Evolutionary conservation across 352 stramenopile genomes (phyloP).

Genomic region (Pythium pyrilobum): DNA sequence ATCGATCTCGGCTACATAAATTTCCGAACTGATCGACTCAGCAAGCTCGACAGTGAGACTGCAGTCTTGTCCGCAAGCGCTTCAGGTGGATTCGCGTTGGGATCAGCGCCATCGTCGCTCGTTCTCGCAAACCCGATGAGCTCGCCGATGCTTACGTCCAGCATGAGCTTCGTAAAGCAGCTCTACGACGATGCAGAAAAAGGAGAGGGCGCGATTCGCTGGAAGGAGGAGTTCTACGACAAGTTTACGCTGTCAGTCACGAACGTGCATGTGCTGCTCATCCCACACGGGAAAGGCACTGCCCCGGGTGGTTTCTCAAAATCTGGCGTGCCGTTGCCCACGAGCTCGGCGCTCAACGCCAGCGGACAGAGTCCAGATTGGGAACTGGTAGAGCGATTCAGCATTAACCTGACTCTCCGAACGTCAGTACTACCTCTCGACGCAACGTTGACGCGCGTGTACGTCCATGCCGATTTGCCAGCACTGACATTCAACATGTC

Average conservation of each 20-base stretch:
- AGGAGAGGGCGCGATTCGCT: conserved; percentile 78
- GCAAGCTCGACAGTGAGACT: conserved; percentile 61
- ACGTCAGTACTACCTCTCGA: conserved; percentile 84
- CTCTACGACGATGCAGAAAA: conserved; percentile 83
- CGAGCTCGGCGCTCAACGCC: conserved; percentile 4
- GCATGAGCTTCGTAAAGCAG: conserved; percentile 81
- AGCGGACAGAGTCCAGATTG: conserved; percentile 48
- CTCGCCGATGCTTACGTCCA: conserved; percentile 40
- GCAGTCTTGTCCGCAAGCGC: conserved; percentile 26
- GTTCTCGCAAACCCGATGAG: conserved; percentile 33
- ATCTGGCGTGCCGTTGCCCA: conserved; percentile 1
- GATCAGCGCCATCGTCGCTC: conserved; percentile 30
- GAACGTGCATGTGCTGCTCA: conserved; percentile 79
- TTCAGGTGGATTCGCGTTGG: conserved; percentile 18
- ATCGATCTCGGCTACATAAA: conserved; percentile 82
- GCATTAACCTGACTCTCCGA: conserved; percentile 81
- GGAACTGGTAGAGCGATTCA: conserved; percentile 80
- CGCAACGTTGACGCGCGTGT: conserved; percentile 75
- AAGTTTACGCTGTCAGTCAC: conserved; percentile 82
- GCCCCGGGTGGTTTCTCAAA: neutral
- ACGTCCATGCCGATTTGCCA: conserved; percentile 78
- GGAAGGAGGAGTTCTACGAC: conserved; percentile 90
- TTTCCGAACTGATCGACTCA: conserved; percentile 78
- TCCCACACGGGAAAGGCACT: conserved; percentile 46
- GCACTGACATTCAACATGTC: conserved; percentile 83